Evolutionary conservation across 331 rosid genomes (phyloP), one percentile per base, ranked within the genome.

Genomic region (Quercus phellos): DNA sequence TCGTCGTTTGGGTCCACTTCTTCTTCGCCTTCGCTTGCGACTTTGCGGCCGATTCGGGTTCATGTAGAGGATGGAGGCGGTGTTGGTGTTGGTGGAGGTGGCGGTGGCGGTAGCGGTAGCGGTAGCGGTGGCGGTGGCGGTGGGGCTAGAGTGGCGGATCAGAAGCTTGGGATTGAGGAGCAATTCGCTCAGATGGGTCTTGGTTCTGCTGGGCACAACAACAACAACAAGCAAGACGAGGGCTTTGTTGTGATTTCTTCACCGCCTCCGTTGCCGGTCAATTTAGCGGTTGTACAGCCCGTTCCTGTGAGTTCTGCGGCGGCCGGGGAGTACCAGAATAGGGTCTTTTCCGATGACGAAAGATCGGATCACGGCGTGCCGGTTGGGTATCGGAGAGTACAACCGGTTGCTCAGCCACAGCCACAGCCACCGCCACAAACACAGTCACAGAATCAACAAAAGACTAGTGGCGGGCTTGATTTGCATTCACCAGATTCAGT

Each of bases 1-100:
- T 95, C 99, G n/a, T 92, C 98, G 10, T 95, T 95, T 42, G 98
- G 99, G 63, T 92, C 98, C 1, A 91, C 99, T 7, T 91, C 98
- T 0, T 95, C 99, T 26, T 91, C 96, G 27, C 99, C 98, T 7
- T 90, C 93, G 77, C 75, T 92, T n/a, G 96, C 93, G 4, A 90
- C 90, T 80, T 90, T 92, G 89, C 96, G 97, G 5, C 98, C 98
- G 82, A 95, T 94, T 81, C 85, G 97, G 81, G 95, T 92, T 68
- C 97, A 90, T 22, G 91, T 85, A 8, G 97, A 89, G 51, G 97
- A 94, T 34, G 89, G 85, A 9, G 73, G 85, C 55, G 58, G 70
- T 61, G 66, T 55, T 22, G 74, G 80, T 26, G 60, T 63, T 35
- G 79, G 59, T 22, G 24, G 24, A 0, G 24, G 24, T 22, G 24